Conservation (phyloP, 2,329 filamentous ascomycete genomes). For the Verruconis gallopava region DNA sequence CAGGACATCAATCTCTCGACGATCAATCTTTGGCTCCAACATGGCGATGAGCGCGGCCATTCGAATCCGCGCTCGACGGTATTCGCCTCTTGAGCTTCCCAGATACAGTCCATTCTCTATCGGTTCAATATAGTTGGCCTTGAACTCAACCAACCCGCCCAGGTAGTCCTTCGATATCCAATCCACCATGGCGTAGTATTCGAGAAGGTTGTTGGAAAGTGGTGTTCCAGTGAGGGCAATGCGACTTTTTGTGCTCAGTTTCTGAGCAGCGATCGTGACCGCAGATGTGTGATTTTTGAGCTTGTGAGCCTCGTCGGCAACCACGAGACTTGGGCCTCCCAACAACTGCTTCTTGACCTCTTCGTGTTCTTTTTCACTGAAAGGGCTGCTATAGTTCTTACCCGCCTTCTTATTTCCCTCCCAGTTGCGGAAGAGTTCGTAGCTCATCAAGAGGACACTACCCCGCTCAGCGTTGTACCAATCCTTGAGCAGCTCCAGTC, state of each 20-base stretch:
- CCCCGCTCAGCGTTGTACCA: slow-evolving; percentile 50
- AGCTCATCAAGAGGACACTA: slow-evolving; percentile 67
- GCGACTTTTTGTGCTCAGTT: slow-evolving; percentile 54
- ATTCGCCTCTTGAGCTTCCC: slow-evolving; percentile 46
- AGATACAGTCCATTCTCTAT: slow-evolving; percentile 59
- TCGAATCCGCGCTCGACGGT: slow-evolving; percentile 49
- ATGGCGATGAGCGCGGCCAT: slow-evolving; percentile 58
- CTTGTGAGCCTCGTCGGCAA: slow-evolving; percentile 75
- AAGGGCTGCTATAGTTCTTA: slow-evolving; percentile 16
- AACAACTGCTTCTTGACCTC: slow-evolving; percentile 32
- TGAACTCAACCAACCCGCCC: slow-evolving; percentile 56
- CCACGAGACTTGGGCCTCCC: slow-evolving; percentile 53
- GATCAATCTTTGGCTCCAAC: slow-evolving; percentile 65
- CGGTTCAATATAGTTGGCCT: slow-evolving; percentile 52
- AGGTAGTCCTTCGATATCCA: slow-evolving; percentile 76
- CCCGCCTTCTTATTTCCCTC: slow-evolving; percentile 21
- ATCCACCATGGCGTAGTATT: slow-evolving; percentile 78
- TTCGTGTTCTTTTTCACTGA: slow-evolving; percentile 2
- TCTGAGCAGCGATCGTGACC: slow-evolving; percentile 40
- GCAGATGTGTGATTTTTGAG: slow-evolving; percentile 54
- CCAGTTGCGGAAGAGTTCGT: slow-evolving; percentile 49
- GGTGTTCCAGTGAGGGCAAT: slow-evolving; percentile 83
- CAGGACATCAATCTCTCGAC: slow-evolving; percentile 34
- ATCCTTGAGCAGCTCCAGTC: slow-evolving; percentile 33
- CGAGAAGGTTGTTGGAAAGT: slow-evolving; percentile 67